A percentile compares a stretch with the other conserved stretches of the same genome.
These are phyloP conservation scores for Lipomyces starkeyi DNA, from an alignment of 805 yeast species.

Conservation along the genomic window DNA sequence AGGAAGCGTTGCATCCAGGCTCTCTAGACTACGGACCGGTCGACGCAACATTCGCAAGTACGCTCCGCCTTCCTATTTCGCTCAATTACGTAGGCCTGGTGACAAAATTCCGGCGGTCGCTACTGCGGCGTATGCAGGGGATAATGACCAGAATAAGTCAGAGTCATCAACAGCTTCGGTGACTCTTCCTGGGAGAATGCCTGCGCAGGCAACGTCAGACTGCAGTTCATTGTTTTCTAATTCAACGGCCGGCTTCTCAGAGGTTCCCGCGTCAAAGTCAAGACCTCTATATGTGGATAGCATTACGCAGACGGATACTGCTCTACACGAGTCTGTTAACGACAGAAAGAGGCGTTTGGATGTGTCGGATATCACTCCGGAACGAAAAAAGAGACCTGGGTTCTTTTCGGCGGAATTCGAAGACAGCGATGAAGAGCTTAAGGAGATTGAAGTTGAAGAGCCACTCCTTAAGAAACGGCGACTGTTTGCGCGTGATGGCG, in stretches of 20 bases:
- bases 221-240: neutral
- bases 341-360: conserved; percentile 36
- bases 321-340: neutral
- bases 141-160: neutral
- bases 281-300: conserved; percentile 26
- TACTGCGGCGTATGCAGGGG: neutral
- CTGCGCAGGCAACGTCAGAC: neutral
- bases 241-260: neutral
- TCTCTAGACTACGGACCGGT: conserved; percentile 3
- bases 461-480: conserved; percentile 27
- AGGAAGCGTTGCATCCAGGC: neutral
- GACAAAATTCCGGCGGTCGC: neutral
- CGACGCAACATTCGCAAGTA: conserved; percentile 5
- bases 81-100: neutral
- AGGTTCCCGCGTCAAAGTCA: neutral
- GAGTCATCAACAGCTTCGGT: neutral
- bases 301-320: conserved; percentile 29
- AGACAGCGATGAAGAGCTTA: conserved; percentile 40
- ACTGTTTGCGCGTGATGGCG: conserved; percentile 22
- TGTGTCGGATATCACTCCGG: conserved; percentile 39
- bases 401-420: conserved; percentile 46
- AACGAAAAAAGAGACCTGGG: conserved; percentile 45
- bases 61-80: conserved; percentile 18
- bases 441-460: conserved; percentile 40
- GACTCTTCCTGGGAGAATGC: neutral